Evolutionary conservation across 176 grass and related monocot species (phyloP).

Genomic region (Bromus sterilis): DNA sequence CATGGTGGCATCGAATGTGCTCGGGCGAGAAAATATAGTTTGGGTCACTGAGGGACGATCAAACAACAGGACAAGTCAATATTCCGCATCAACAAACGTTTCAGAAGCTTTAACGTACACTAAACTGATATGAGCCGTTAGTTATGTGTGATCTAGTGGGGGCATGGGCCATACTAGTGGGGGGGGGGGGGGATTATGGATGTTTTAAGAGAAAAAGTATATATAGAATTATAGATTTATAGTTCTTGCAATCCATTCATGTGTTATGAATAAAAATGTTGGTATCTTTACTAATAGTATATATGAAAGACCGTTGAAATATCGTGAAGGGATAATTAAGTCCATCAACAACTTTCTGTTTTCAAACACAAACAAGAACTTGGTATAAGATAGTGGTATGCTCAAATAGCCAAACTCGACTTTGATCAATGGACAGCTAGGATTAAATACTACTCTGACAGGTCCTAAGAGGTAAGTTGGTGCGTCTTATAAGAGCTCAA

Average conservation of each 20-base stretch:
- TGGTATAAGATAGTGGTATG: not conserved
- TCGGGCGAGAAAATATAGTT: constrained; percentile 84
- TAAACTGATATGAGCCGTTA: not conserved
- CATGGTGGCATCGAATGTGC: constrained; percentile 66
- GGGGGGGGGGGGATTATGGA: too few relatives aligned
- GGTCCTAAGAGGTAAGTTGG: not conserved
- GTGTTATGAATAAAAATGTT: not conserved
- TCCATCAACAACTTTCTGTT: not conserved
- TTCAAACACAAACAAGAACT: not conserved
- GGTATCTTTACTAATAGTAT: not conserved
- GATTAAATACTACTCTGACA: not conserved
- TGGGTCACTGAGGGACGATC: constrained; percentile 56
- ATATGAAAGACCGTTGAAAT: not conserved
- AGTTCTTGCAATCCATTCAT: not conserved
- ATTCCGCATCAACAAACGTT: not conserved
- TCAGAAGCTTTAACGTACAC: constrained; percentile 7
- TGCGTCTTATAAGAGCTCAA: not conserved
- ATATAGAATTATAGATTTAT: not conserved
- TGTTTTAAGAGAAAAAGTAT: not conserved
- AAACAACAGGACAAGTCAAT: constrained; percentile 13
- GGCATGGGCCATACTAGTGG: not conserved
- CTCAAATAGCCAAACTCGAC: not conserved
- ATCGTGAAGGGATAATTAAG: not conserved
- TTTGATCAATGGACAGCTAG: not conserved
- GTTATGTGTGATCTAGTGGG: not conserved